Evolutionary conservation across 2,329 filamentous ascomycete genomes (phyloP).

Genomic region (Aplosporella prunicola): DNA sequence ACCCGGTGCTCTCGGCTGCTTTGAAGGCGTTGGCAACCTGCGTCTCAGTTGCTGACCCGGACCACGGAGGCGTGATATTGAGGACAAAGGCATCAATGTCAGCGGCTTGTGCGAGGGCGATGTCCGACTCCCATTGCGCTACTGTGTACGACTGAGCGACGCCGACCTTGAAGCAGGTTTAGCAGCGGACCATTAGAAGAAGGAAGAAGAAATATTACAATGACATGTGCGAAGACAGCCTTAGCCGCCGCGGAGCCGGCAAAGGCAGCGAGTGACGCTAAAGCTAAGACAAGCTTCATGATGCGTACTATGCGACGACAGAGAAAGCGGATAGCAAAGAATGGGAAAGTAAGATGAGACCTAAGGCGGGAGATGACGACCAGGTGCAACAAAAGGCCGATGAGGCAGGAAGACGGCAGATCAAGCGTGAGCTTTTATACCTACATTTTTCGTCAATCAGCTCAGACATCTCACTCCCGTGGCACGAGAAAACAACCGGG

Average conservation of each 20-base stretch:
- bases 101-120: constrained; percentile 26
- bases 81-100: constrained; percentile 35
- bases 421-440: no score
- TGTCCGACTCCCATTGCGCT: constrained; percentile 25
- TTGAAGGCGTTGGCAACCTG: constrained; percentile 20
- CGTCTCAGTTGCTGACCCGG: constrained; percentile 7
- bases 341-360: neutral
- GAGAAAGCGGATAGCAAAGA: neutral
- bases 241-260: constrained; percentile 2
- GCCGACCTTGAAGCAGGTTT: no score
- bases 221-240: constrained; percentile 9
- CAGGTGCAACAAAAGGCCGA: no score
- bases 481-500: no score
- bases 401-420: no score
- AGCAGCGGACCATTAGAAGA: neutral
- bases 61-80: constrained; percentile 19
- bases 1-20: constrained; percentile 21
- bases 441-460: no score
- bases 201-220: neutral
- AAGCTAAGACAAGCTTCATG: constrained; percentile 3
- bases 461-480: no score
- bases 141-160: constrained; percentile 14
- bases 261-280: constrained; percentile 7
- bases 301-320: neutral
- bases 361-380: neutral